phyloP scores from a whole-genome alignment of 192 early-diverging fungal genomes.

The Coemansia pectinata region DNA sequence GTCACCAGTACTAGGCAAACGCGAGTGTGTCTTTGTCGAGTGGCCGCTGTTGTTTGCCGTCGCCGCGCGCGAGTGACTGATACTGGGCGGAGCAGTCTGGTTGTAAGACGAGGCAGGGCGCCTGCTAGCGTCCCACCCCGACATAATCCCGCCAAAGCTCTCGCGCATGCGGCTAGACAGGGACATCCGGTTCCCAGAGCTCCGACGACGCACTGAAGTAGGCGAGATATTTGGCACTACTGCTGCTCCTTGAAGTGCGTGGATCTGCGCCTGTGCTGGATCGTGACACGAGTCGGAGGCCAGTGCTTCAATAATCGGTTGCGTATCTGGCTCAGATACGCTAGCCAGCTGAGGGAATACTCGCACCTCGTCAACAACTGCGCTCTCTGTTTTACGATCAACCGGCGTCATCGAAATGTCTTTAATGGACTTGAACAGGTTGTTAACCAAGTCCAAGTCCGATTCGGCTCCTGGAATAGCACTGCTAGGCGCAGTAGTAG shows the following conservation, averaged over 20 bases:
- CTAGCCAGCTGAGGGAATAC: constrained; percentile 1
- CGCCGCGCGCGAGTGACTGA: constrained; percentile 32
- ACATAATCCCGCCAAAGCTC: constrained; percentile 40
- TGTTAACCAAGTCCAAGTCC: constrained; percentile 28
- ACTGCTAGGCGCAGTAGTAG: neutral
- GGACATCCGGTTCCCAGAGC: constrained; percentile 22
- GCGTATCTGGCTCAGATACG: neutral
- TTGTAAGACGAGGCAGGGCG: constrained; percentile 18
- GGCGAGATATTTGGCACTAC: constrained; percentile 3
- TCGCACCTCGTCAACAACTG: neutral
- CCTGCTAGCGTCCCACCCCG: constrained; percentile 35
- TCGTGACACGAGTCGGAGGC: neutral
- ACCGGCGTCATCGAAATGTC: constrained; percentile 22
- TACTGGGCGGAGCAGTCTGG: constrained; percentile 45
- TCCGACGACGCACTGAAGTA: constrained; percentile 11
- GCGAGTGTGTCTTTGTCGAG: constrained; percentile 50
- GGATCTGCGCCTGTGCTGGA: neutral
- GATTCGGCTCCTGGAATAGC: neutral
- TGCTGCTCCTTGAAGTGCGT: neutral
- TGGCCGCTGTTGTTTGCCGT: constrained; percentile 47
- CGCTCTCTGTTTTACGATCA: neutral
- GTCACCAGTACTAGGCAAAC: constrained; percentile 29
- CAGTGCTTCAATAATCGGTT: neutral
- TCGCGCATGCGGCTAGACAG: constrained; percentile 55
- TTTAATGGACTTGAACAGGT: constrained; percentile 44